Conservation (phyloP, 768 basidiomycete species). For the Rhizopogon vulgaris region DNA sequence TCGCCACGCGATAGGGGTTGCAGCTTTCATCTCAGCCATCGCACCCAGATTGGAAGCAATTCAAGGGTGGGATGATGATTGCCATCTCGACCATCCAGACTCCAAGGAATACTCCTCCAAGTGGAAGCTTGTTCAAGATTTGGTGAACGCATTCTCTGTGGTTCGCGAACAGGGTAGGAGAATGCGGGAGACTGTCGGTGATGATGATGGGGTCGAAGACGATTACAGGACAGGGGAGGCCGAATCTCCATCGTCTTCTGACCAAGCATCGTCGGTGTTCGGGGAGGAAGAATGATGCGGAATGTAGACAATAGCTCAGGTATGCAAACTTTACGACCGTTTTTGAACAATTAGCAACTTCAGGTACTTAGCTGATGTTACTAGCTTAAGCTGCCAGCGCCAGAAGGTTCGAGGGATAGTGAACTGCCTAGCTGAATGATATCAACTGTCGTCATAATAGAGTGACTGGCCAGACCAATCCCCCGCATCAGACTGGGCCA, state of each 20-base stretch:
- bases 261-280: no score
- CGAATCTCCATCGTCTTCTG: background rate
- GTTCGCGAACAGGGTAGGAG: background rate
- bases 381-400: no score
- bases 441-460: no score
- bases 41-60: conserved; percentile 23
- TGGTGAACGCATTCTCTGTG: conserved; percentile 16
- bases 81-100: background rate
- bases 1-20: background rate
- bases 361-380: no score
- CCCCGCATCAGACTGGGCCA: no score
- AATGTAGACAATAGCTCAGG: no score
- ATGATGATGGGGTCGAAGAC: background rate
- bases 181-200: background rate
- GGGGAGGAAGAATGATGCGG: no score
- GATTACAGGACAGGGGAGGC: background rate
- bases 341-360: no score
- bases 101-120: conserved; percentile 15
- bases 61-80: conserved; percentile 12
- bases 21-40: conserved; percentile 20
- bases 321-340: no score
- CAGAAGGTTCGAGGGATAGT: no score
- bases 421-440: no score
- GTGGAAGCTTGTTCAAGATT: conserved; percentile 9
- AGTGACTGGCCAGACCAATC: no score